Evolutionary conservation across 164 flowering plant species (phyloP).

Genomic region (Akebia trifoliata): DNA sequence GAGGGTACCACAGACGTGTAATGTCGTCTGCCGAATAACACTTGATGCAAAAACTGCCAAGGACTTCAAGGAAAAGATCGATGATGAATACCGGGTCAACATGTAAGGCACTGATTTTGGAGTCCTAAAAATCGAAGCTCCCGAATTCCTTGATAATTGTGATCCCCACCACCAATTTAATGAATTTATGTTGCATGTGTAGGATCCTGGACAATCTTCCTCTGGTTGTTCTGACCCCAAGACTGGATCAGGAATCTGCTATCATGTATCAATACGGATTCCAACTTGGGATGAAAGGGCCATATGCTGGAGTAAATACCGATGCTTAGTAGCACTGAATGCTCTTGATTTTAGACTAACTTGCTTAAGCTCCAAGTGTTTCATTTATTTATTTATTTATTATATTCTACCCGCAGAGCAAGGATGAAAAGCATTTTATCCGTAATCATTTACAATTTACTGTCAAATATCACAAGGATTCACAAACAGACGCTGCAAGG

Average conservation of each 20-base stretch:
- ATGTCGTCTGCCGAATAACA: slow-evolving; percentile 42
- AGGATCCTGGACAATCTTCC: slow-evolving; percentile 98
- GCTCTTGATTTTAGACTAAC: not conserved
- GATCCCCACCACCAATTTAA: no score
- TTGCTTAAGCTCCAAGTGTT: not conserved
- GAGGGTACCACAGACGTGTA: slow-evolving; percentile 85
- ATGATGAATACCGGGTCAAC: slow-evolving; percentile 85
- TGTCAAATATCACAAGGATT: slow-evolving; percentile 81
- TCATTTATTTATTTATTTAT: not conserved
- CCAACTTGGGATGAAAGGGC: slow-evolving; percentile 75
- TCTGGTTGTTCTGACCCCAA: slow-evolving; percentile 61
- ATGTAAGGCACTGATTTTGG: slow-evolving; percentile 47
- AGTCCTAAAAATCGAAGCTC: no score
- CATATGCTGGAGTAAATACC: slow-evolving; percentile 61
- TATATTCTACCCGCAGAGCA: slow-evolving; percentile 43
- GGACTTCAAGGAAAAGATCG: slow-evolving; percentile 83
- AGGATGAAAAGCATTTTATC: slow-evolving; percentile 78
- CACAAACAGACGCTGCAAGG: slow-evolving; percentile 61
- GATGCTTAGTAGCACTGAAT: not conserved
- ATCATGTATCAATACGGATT: slow-evolving; percentile 73
- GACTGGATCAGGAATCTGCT: slow-evolving; percentile 55
- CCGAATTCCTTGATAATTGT: no score
- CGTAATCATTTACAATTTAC: slow-evolving; percentile 79
- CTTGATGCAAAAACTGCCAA: slow-evolving; percentile 73
- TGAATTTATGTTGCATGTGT: slow-evolving; percentile 14